Base-by-base conservation (phyloP, 2,329 filamentous ascomycete genomes). In the Fusarium odoratissimum region DNA sequence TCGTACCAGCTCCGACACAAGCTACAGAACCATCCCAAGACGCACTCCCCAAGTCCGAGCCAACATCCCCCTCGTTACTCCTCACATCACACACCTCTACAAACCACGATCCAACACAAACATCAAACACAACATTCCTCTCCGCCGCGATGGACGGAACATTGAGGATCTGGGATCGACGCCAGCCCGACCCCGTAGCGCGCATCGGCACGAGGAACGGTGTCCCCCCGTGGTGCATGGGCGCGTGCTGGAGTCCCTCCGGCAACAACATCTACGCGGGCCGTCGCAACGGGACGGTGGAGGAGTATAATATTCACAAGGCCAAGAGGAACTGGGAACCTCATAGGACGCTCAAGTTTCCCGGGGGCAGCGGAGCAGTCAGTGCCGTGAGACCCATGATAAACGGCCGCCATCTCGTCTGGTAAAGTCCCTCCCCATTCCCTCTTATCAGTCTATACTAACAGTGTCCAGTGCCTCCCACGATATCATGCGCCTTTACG, bases 211-310 rank as follows among this genome's bases (percentile, higher is more conserved):
- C 93, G 23, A 87, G 91, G 16, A 89, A 90, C 16, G 91, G 91
- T 23, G 93, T 94, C 1, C 95, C 96, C 2, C 96, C 95, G 1
- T 99, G 95, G 95, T 98, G 95, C 82, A 98, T 97, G 91, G 95
- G 94, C 74, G 94, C 95, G 2, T 97, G 95, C 84, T 99, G 96
- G 96, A 95, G 93, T 60, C 95, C 95, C 0, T 93, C 98, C 80
- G 96, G 96, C 19, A 98, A 98, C 82, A 94, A 90, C 82, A 95
- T 99, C 76, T 99, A 97, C 82, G 95, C 93, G 0, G 96, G 96
- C 1, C 88, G 96, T 33, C 88, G 96, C 64, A 98, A 98, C 81
- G 90, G 94, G 57, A 97, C 94, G 0, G 96, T 99, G 1, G 96
- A 99, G 75, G 96, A 99, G 82, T 99, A 93, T 82, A 94, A 91